phyloP scores from a whole-genome alignment of 106 monocot genomes.

The Dendrobium officinale region DNA sequence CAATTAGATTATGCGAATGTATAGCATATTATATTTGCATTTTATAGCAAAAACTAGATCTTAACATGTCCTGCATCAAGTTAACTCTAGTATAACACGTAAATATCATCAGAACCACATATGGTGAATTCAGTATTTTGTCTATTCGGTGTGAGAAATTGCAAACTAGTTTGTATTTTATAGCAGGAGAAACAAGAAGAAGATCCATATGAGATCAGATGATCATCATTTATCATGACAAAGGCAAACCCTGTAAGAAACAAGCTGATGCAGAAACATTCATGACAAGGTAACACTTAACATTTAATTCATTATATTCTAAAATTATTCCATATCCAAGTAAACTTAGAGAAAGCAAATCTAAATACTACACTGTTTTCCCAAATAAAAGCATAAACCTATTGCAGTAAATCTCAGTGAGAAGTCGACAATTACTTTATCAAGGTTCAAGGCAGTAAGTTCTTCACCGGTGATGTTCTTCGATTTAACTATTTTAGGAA shows the following conservation, averaged over 20 bases:
- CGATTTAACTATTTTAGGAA: conserved; percentile 65
- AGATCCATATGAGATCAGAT: not conserved
- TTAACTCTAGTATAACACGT: not conserved
- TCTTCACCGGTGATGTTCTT: conserved; percentile 47
- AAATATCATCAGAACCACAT: conserved; percentile 3
- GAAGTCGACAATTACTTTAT: conserved; percentile 55
- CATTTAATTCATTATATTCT: not conserved
- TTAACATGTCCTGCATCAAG: not conserved
- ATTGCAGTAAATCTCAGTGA: not conserved
- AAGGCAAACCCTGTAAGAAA: not conserved
- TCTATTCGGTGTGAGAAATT: not conserved
- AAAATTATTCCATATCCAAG: not conserved
- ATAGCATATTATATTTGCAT: not conserved
- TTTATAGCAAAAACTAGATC: not conserved
- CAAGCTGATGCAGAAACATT: not conserved
- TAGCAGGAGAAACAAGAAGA: not conserved
- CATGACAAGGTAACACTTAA: not conserved
- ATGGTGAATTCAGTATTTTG: not conserved
- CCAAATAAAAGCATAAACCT: not conserved
- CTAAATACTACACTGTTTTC: not conserved
- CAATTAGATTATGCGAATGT: not conserved
- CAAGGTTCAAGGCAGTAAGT: conserved; percentile 82
- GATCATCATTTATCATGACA: not conserved
- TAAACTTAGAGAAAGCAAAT: not conserved
- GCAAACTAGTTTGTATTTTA: not conserved